Evolutionary conservation across 306 rosid genomes (phyloP).

Genomic region (Mimosa pudica): DNA sequence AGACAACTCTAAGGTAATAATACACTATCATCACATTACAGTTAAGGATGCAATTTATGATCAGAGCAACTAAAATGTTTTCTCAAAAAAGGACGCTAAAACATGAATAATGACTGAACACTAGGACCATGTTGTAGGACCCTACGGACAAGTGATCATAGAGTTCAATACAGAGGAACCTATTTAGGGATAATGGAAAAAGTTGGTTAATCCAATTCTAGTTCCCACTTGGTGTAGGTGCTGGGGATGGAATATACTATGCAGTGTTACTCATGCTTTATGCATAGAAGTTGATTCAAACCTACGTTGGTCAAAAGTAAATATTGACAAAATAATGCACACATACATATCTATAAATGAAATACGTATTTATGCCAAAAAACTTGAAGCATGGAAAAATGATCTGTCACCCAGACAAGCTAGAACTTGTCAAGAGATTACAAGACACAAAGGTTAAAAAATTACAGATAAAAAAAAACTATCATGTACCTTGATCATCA

Average conservation of each 20-base stretch:
- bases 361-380: neutral
- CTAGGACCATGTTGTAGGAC: neutral
- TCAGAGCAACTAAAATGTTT: neutral
- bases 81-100: neutral
- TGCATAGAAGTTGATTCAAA: neutral
- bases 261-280: too few relatives aligned
- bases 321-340: neutral
- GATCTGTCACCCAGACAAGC: constrained; percentile 5
- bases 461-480: neutral
- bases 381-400: neutral
- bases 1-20: too few relatives aligned
- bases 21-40: too few relatives aligned
- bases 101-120: neutral
- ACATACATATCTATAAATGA: neutral
- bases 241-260: too few relatives aligned
- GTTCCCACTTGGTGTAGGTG: too few relatives aligned
- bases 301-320: neutral
- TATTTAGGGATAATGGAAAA: constrained; percentile 11
- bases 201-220: too few relatives aligned
- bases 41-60: too few relatives aligned
- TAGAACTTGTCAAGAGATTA: constrained; percentile 21
- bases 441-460: neutral
- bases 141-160: neutral
- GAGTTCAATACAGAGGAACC: neutral
- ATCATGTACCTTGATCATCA: constrained; percentile 87